Evolutionary conservation across 2,329 filamentous ascomycete genomes (phyloP).

Genomic region (Epichloe aotearoae): DNA sequence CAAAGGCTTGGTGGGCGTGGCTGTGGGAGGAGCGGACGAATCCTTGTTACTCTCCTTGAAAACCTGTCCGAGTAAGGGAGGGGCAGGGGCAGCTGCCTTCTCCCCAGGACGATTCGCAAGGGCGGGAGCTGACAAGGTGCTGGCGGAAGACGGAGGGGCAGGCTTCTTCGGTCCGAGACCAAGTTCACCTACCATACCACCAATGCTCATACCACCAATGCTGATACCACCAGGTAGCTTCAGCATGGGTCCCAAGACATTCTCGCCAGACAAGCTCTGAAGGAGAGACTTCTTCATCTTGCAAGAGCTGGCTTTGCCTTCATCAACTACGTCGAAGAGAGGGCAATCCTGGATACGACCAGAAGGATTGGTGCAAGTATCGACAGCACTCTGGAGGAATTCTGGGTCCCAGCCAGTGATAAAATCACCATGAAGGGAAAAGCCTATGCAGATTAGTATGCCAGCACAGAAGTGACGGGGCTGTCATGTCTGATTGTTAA

Average conservation of each 20-base stretch:
- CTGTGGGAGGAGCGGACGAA: not conserved
- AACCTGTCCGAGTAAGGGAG: constrained; percentile 28
- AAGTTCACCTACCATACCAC: constrained; percentile 1
- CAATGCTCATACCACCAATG: constrained; percentile 25
- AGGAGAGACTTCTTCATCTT: constrained; percentile 43
- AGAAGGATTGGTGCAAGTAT: constrained; percentile 58
- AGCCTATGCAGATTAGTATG: constrained; percentile 34
- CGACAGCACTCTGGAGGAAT: constrained; percentile 58
- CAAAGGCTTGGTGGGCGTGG: not conserved
- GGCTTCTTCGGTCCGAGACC: not conserved
- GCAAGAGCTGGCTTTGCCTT: constrained; percentile 47
- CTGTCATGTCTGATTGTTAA: not conserved
- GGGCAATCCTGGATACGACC: constrained; percentile 62
- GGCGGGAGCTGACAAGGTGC: constrained; percentile 9
- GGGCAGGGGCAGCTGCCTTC: constrained; percentile 17
- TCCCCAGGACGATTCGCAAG: constrained; percentile 25
- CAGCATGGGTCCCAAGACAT: constrained; percentile 40
- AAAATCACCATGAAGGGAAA: constrained; percentile 69
- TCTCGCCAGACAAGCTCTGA: constrained; percentile 38
- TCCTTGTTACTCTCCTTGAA: constrained; percentile 21
- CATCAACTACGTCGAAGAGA: constrained; percentile 56
- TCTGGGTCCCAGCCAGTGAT: constrained; percentile 61
- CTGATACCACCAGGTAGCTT: constrained; percentile 52
- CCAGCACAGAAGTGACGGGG: not conserved
- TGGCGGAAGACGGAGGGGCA: not conserved